phyloP scores from a whole-genome alignment of 2,329 filamentous ascomycete genomes.

The Penicillium corylophilum region DNA sequence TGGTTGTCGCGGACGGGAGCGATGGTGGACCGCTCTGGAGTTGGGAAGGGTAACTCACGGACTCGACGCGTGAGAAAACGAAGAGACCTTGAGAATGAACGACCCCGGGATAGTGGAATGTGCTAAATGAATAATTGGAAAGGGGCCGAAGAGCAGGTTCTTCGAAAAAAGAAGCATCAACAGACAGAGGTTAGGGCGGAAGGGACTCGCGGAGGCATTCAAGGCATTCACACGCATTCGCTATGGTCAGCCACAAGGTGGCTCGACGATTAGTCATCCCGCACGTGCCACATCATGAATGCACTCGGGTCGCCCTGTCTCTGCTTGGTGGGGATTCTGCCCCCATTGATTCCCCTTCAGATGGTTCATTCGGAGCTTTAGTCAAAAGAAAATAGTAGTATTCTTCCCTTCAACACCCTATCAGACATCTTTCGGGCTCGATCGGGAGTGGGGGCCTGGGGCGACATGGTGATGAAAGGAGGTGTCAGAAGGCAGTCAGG shows the following conservation, averaged over 20 bases:
- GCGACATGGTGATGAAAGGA: slow-evolving; percentile 18
- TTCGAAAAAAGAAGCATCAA: neutral
- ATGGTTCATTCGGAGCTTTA: neutral
- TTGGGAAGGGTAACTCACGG: slow-evolving; percentile 15
- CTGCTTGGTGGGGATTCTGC: neutral
- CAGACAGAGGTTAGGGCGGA: slow-evolving; percentile 12
- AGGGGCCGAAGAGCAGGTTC: neutral
- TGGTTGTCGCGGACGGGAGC: slow-evolving; percentile 12
- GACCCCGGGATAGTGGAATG: neutral
- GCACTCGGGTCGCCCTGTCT: slow-evolving; percentile 10
- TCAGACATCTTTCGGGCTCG: neutral
- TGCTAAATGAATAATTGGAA: slow-evolving; percentile 2
- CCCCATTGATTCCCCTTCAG: slow-evolving; percentile 8
- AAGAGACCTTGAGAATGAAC: neutral
- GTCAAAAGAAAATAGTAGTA: slow-evolving; percentile 4
- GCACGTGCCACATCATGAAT: slow-evolving; percentile 23
- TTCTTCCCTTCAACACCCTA: neutral
- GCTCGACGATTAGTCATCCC: slow-evolving; percentile 14
- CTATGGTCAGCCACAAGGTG: slow-evolving; percentile 20
- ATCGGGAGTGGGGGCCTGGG: slow-evolving; percentile 1
- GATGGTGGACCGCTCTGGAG: slow-evolving; percentile 23
- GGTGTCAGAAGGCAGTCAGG: slow-evolving; percentile 24
- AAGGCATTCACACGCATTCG: slow-evolving; percentile 4
- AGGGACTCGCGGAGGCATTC: slow-evolving; percentile 22
- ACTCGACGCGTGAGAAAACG: slow-evolving; percentile 22